Base-by-base conservation (phyloP, 257 asterid species). In the Solanum dulcamara region DNA sequence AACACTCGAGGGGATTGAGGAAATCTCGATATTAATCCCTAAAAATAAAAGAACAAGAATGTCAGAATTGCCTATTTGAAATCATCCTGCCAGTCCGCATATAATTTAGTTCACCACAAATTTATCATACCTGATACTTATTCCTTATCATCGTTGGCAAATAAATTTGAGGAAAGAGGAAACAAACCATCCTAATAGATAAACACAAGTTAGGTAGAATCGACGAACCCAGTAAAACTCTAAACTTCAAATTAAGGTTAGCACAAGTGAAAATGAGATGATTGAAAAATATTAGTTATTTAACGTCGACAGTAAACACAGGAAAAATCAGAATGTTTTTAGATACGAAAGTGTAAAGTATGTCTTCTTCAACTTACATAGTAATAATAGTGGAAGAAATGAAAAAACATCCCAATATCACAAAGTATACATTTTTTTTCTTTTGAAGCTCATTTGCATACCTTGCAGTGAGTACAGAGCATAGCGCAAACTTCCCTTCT, bases 1-100 rank as follows among this genome's bases (percentile, higher is more conserved):
- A 59, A n/a, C 67, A 59, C 32, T 59, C 17, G 24, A 53, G 60
- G 7, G 10, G 24, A 18, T 53, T 18, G n/a, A 17, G 60, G 57
- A 50, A 50, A 53, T 53, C 60, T 53, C 4, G 24, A 92, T 93
- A 88, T 89, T 96, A 80, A 94, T 92, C 62, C 98, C 98, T 96
- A 92, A 80, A 85, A 12, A 28, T 28, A 66, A 17, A 32, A 30
- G 70, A 66, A 66, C 42, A 66, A 13, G 12, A 30, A 15, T 66
- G 40, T 66, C 13, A 66, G 42, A 5, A 14, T 66, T 66, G 74
- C n/a, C 0, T 66, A 15, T 32, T 30, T 13, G 11, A 32, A 28
- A 64, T 64, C 38, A 64, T 28, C 38, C 38, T 28, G 12, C 6
- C 30, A 32, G 74, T 66, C 3, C 5, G 12, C 12, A 66, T 14